These are phyloP conservation scores for Pterocarpus santalinus DNA, from an alignment of 306 rosid species.

Conservation along the genomic window DNA sequence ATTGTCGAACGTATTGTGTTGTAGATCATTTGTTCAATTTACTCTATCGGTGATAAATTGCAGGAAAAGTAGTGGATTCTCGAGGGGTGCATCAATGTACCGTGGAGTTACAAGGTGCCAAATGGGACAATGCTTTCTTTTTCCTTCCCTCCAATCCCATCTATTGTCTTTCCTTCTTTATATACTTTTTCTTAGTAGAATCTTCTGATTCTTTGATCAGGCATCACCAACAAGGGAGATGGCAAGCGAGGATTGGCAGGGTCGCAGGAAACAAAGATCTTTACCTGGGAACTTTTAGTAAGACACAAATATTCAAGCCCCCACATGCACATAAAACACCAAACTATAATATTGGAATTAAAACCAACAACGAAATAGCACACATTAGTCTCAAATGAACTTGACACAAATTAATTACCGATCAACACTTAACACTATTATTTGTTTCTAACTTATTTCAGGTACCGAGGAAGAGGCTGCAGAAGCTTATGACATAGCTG, in stretches of 20 bases:
- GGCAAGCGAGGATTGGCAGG: conserved; percentile 99
- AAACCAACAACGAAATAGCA: background rate
- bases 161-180: background rate
- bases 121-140: conserved; percentile 26
- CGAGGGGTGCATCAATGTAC: conserved; percentile 99
- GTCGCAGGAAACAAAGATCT: conserved; percentile 99
- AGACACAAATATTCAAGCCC: conserved; percentile 34
- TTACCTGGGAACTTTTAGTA: conserved; percentile 97
- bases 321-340: background rate
- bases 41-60: conserved; percentile 24
- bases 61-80: conserved; percentile 99
- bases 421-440: no score
- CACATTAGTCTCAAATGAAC: no score
- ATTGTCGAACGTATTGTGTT: background rate
- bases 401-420: no score
- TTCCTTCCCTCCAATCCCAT: background rate
- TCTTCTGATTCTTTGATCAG: conserved; percentile 43
- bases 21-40: background rate
- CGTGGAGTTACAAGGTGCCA: conserved; percentile 96
- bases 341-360: background rate
- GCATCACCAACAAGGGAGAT: conserved; percentile 99
- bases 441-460: conserved; percentile 2
- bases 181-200: background rate
- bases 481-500: conserved; percentile 98
- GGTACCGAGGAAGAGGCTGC: conserved; percentile 99